Conservation (phyloP, 495 filamentous ascomycete genomes). For the Apodospora peruviana region DNA sequence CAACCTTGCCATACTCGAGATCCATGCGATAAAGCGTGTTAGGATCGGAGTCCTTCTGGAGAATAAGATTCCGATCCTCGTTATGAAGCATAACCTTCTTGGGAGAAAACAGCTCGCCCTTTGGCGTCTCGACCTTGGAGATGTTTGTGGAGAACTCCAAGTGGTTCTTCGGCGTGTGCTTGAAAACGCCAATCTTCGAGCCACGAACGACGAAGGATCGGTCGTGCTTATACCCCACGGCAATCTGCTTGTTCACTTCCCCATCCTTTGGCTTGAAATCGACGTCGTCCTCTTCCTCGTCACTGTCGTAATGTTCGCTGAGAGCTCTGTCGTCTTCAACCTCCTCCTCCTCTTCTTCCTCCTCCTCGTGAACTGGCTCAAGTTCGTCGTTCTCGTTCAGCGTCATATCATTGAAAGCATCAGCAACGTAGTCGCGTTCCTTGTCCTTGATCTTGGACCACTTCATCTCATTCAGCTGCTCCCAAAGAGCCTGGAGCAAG, state of each 20-base stretch:
- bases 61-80: slow-evolving; percentile 86
- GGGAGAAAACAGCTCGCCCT: slow-evolving; percentile 82
- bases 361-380: slow-evolving; percentile 62
- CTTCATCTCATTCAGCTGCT: slow-evolving; percentile 90
- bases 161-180: slow-evolving; percentile 87
- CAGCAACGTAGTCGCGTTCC: slow-evolving; percentile 88
- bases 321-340: slow-evolving; percentile 55
- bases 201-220: slow-evolving; percentile 94
- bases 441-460: slow-evolving; percentile 89
- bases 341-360: slow-evolving; percentile 59
- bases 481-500: slow-evolving; percentile 92
- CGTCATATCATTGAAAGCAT: slow-evolving; percentile 90
- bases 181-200: slow-evolving; percentile 97
- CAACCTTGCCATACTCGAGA: slow-evolving; percentile 95
- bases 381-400: slow-evolving; percentile 72
- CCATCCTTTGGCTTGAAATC: slow-evolving; percentile 66
- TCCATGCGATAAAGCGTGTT: slow-evolving; percentile 98
- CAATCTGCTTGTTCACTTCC: slow-evolving; percentile 88
- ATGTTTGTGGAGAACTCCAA: slow-evolving; percentile 97
- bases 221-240: slow-evolving; percentile 98
- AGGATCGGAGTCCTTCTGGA: slow-evolving; percentile 79
- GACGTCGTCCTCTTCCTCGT: slow-evolving; percentile 87
- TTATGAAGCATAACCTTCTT: slow-evolving; percentile 98
- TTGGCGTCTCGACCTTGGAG: slow-evolving; percentile 86
- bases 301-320: slow-evolving; percentile 72